Conservation (phyloP, 169 alveolate species). For the Cystoisospora suis region DNA sequence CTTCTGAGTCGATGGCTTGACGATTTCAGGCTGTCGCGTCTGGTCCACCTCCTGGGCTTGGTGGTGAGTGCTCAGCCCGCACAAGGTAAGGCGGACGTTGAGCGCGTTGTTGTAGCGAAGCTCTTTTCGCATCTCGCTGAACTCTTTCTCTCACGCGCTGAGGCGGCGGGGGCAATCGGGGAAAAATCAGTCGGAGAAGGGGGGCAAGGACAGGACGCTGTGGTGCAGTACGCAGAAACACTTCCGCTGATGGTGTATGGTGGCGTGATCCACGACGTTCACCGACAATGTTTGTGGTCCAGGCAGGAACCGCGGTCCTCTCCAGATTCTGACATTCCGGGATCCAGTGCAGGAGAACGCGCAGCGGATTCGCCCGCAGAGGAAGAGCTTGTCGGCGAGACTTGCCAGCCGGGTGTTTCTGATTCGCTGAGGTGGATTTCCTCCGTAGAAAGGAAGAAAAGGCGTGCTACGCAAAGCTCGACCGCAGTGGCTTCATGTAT, state of each 20-base stretch:
- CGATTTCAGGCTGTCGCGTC: background rate
- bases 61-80: background rate
- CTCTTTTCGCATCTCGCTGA: background rate
- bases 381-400: background rate
- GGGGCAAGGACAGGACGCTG: background rate
- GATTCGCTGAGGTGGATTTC: no score
- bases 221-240: background rate
- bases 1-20: background rate
- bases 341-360: slow-evolving; percentile 1
- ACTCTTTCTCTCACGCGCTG: slow-evolving; percentile 20
- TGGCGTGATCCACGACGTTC: background rate
- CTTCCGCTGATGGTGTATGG: background rate
- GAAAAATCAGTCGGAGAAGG: background rate
- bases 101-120: background rate
- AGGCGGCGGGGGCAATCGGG: background rate
- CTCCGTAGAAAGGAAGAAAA: no score
- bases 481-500: background rate
- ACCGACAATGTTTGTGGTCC: background rate
- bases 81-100: background rate
- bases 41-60: background rate
- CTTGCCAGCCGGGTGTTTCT: background rate
- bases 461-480: background rate
- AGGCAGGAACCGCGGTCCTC: no score
- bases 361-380: background rate
- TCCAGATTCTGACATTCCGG: no score